Base-by-base conservation (phyloP, 768 basidiomycete species). In the Pleurotus djamor region DNA sequence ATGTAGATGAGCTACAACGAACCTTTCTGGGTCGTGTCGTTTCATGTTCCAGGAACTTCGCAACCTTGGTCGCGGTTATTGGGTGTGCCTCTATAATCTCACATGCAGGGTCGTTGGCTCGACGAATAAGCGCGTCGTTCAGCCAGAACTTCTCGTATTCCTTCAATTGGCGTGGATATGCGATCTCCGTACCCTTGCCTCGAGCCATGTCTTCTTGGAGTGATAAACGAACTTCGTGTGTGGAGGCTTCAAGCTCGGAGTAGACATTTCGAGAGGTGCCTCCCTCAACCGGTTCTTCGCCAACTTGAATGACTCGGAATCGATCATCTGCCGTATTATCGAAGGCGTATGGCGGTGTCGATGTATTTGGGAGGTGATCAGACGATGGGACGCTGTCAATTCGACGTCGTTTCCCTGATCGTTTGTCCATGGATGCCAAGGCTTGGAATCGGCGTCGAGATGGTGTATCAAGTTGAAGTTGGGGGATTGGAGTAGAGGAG, bases 21-120 rank as follows among this genome's bases (percentile, higher is more conserved):
- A 38, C 47, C 50, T 55, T 52, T 45, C 14, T 32, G 59, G 32
- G 7, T 13, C 54, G 65, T 0, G 64, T 68, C 6, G 64, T 63
- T 48, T 73, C 70, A 57, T 73, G 63, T 10, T 69, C 38, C 3
- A 75, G 67, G 56, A 72, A 76, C 7, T 68, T n/a, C 0, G 66
- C 65, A 2, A 68, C 75, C 45, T 75, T 75, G 1, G 63, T 63
- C 0, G 63, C 66, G 0, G 66, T 69, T 48, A 75, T 68, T 0
- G 72, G 74, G 43, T 72, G 65, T 3, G 68, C 57, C 2, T 66
- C 63, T 37, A 72, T 63, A 2, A 52, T 16, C 1, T 21, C 48
- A 48, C 63, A 51, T 0, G 32, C 17, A 3, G 60, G 60, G 35
- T 68, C 51, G 17, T 38, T 21, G 16, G 14, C 35, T 8, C 44